Evolutionary conservation across 129 eudicot genomes (phyloP).

Genomic region (Centella asiatica): DNA sequence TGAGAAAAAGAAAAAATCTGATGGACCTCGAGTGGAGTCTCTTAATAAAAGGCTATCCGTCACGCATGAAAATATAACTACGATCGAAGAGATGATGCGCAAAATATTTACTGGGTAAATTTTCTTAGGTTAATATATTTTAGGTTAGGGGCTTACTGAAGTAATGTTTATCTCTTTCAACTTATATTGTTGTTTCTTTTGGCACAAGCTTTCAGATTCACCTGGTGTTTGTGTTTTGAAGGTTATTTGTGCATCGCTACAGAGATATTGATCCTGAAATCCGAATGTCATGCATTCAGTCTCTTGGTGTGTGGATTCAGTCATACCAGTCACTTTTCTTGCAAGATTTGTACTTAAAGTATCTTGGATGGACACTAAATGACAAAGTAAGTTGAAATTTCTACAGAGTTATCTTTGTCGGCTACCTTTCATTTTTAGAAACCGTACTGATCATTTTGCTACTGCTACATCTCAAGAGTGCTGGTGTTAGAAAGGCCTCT

Average conservation of each 20-base stretch:
- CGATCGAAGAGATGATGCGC: constrained; percentile 87
- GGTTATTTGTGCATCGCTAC: constrained; percentile 96
- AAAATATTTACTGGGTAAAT: constrained; percentile 84
- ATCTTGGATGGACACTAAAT: constrained; percentile 98
- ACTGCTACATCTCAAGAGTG: constrained; percentile 48
- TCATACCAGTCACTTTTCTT: constrained; percentile 91
- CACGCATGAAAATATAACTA: constrained; percentile 83
- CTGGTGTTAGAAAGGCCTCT: constrained; percentile 93
- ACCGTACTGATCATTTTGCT: neutral
- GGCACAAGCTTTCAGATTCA: neutral
- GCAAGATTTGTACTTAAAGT: constrained; percentile 89
- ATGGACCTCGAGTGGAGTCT: constrained; percentile 81
- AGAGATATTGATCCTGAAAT: constrained; percentile 95
- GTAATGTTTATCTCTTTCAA: neutral
- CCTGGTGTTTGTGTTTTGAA: constrained; percentile 23
- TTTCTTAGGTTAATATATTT: neutral
- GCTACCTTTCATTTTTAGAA: neutral
- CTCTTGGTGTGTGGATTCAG: constrained; percentile 90
- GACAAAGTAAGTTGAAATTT: constrained; percentile 59
- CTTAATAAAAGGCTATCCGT: constrained; percentile 66
- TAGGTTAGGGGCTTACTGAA: neutral
- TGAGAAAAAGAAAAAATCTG: constrained; percentile 69
- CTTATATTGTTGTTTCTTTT: constrained; percentile 3
- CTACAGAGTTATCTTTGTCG: neutral
- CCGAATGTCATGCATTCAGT: constrained; percentile 86